phyloP scores from a whole-genome alignment of 1,284 basidiomycete species.

The Porogramme epimiltina region DNA sequence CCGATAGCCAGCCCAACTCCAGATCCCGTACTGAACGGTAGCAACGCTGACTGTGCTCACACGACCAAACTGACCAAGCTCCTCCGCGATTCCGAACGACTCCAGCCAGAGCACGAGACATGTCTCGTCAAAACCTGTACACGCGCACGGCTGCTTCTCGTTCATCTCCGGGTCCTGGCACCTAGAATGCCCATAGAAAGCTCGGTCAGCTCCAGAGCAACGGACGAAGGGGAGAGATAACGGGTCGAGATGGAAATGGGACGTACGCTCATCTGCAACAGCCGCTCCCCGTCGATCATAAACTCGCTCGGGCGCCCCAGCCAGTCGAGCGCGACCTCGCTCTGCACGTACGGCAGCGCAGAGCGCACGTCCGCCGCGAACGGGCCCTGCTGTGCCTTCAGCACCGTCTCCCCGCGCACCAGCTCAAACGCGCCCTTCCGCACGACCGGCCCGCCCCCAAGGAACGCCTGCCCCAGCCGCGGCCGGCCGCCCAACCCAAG shows the following conservation, averaged over 20 bases:
- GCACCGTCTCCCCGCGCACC: neutral
- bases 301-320: slow-evolving; percentile 1
- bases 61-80: no score
- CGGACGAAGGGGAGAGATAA: neutral
- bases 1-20: no score
- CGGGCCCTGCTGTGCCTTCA: slow-evolving; percentile 1
- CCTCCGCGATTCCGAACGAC: neutral
- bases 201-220: neutral
- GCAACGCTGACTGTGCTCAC: no score
- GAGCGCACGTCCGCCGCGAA: slow-evolving; percentile 13
- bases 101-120: no score
- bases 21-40: no score
- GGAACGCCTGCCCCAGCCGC: neutral
- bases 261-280: slow-evolving; percentile 13
- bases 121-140: neutral
- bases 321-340: neutral
- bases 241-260: neutral
- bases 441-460: neutral
- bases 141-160: neutral
- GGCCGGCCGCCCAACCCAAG: neutral
- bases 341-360: slow-evolving; percentile 12
- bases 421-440: neutral
- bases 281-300: slow-evolving; percentile 16
- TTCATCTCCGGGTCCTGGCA: neutral
- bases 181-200: neutral